A percentile compares a stretch with the other conserved stretches of the same genome.
Evolutionary conservation across 2,329 filamentous ascomycete genomes (phyloP).

Genomic region (Verticillium klebahnii): DNA sequence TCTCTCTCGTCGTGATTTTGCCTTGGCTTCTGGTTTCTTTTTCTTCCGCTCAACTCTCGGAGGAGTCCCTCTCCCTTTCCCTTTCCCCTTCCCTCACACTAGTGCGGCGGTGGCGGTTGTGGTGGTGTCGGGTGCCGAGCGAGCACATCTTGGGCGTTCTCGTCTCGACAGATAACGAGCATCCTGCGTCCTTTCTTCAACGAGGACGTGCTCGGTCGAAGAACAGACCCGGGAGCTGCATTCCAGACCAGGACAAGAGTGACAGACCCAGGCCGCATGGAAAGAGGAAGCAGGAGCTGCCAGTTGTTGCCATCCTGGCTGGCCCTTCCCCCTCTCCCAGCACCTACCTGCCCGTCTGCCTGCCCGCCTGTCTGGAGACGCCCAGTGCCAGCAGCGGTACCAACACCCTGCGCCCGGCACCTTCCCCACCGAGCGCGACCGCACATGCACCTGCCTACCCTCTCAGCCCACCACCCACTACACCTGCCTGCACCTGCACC

Average conservation of each 20-base stretch:
- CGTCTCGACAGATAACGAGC: not conserved
- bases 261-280: not conserved
- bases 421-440: not conserved
- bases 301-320: not conserved
- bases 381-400: not conserved
- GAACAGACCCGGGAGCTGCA: not conserved
- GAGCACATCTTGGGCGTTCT: not conserved
- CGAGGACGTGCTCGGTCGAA: not conserved
- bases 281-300: not conserved
- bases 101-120: not conserved
- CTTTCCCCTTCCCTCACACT: not conserved
- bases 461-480: too few species aligned
- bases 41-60: not conserved
- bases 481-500: not conserved
- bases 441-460: not conserved
- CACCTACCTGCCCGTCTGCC: not conserved
- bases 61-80: not conserved
- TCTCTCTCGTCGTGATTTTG: not conserved
- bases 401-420: not conserved
- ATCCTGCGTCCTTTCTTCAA: not conserved
- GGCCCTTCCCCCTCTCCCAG: not conserved
- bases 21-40: not conserved
- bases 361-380: not conserved
- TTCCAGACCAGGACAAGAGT: not conserved
- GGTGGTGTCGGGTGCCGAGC: not conserved